phyloP scores from a whole-genome alignment of 352 stramenopile genomes.

The Hyaloperonospora brassicae region DNA sequence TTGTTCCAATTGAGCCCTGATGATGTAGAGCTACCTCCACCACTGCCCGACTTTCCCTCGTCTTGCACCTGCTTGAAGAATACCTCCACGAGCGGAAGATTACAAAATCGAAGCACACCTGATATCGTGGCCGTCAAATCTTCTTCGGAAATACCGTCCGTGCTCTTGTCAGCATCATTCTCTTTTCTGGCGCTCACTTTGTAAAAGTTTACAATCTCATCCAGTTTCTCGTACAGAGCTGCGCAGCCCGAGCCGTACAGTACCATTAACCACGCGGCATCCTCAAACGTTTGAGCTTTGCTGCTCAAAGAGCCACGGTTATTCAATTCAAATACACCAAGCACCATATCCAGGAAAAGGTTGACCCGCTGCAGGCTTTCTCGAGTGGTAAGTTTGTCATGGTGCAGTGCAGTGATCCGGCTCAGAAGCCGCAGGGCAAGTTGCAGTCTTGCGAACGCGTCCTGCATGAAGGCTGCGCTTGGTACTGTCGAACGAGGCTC shows the following conservation, averaged over 20 bases:
- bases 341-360: slow-evolving; percentile 46
- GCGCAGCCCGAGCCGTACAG: slow-evolving; percentile 66
- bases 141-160: slow-evolving; percentile 38
- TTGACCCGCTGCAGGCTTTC: slow-evolving; percentile 44
- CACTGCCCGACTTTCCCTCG: slow-evolving; percentile 11
- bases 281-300: slow-evolving; percentile 27
- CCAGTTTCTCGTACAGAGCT: slow-evolving; percentile 73
- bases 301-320: slow-evolving; percentile 35
- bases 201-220: slow-evolving; percentile 70
- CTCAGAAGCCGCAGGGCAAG: slow-evolving; percentile 48
- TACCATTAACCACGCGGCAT: slow-evolving; percentile 54
- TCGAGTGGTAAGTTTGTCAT: slow-evolving; percentile 35
- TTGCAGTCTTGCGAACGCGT: slow-evolving; percentile 66
- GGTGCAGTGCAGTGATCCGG: slow-evolving; percentile 63
- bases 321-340: slow-evolving; percentile 57
- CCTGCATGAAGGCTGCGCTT: slow-evolving; percentile 57
- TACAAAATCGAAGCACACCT: slow-evolving; percentile 67
- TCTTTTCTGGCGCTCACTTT: slow-evolving; percentile 25
- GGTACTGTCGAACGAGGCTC: slow-evolving; percentile 36
- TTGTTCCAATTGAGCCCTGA: slow-evolving; percentile 67
- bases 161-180: slow-evolving; percentile 5
- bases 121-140: slow-evolving; percentile 52
- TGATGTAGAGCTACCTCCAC: slow-evolving; percentile 6
- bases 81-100: slow-evolving; percentile 60
- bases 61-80: slow-evolving; percentile 54